Base-by-base conservation (phyloP, 2,329 filamentous ascomycete species). In the Colletotrichum camelliae region DNA sequence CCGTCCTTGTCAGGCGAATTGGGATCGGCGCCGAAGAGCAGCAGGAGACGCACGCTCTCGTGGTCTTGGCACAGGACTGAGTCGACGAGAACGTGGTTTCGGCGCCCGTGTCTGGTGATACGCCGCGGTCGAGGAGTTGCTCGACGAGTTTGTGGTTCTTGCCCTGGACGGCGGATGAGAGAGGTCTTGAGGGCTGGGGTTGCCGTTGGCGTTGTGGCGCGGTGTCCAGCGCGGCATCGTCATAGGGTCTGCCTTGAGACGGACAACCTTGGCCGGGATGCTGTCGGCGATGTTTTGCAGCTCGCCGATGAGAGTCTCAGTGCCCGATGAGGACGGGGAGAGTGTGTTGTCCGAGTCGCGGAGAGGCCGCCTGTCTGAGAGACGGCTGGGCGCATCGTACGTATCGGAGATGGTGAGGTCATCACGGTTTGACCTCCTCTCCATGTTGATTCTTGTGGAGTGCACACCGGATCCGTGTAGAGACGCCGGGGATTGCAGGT, bases 41-140 rank as follows among this genome's bases (percentile, higher is more conserved):
- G 86, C 4, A 93, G 83, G 1, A 92, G 82, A 0, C 90, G 88
- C 27, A 92, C 83, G 52, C 84, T 87, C 81, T 92, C 91, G 1
- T 85, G 78, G 71, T 93, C 91, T 21, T 86, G 86, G 57, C 85
- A 84, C 35, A 87, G 77, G 15, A 92, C 84, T 1, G 91, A 89
- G 74, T 91, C 89, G 74, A 87, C 88, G 8, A 93, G 85, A 4
- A 88, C 85, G 70, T 89, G 84, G 16, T 86, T 80, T 90, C 87
- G 0, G 84, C 77, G 0, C 86, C 86, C 2, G 86, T 86, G 72
- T 90, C 87, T 7, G 90, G 85, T 21, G 89, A 85, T 13, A 90
- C 89, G 58, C 91, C 91, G 7, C 89, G 88, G 77, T 92, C 89
- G 5, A 93, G 85, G 8, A 93, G 84, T 79, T 92, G 89, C 82